Percentiles rank a stretch among this genome's conserved stretches.
Conservation (phyloP, 495 filamentous ascomycete genomes). For the Aspergillus hancockii region DNA sequence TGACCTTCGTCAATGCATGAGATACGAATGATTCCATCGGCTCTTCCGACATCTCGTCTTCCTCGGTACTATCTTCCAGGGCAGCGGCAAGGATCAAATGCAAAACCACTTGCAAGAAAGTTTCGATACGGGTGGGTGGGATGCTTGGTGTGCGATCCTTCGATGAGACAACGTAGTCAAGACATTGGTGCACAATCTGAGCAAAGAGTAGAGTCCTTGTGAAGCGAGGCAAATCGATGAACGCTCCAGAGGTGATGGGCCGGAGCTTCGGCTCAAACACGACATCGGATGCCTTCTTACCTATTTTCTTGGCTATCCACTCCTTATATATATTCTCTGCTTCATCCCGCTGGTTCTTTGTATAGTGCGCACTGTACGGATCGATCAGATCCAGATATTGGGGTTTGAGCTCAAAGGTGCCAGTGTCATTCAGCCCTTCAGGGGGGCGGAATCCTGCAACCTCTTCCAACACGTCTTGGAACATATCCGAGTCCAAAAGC, state of each 20-base stretch:
- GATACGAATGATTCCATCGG: constrained; percentile 63
- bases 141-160: constrained; percentile 67
- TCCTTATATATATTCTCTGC: constrained; percentile 84
- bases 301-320: constrained; percentile 84
- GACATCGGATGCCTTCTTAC: constrained; percentile 76
- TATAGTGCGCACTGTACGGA: constrained; percentile 92
- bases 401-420: constrained; percentile 88
- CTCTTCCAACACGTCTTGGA: constrained; percentile 83
- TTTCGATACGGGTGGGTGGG: constrained; percentile 79
- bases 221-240: constrained; percentile 71
- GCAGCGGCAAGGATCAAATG: constrained; percentile 84
- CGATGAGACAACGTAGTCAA: constrained; percentile 72
- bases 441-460: constrained; percentile 88
- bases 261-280: constrained; percentile 90
- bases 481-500: constrained; percentile 67
- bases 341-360: constrained; percentile 95
- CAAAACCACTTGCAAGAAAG: constrained; percentile 85
- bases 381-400: constrained; percentile 84
- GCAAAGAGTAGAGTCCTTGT: constrained; percentile 82
- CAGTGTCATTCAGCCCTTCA: constrained; percentile 87
- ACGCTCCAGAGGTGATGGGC: constrained; percentile 74
- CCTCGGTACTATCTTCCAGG: constrained; percentile 70
- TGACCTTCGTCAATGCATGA: constrained; percentile 62
- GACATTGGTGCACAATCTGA: constrained; percentile 85
- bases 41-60: constrained; percentile 53